phyloP scores from a whole-genome alignment of 495 filamentous ascomycete species.

The Bombardia bombarda region DNA sequence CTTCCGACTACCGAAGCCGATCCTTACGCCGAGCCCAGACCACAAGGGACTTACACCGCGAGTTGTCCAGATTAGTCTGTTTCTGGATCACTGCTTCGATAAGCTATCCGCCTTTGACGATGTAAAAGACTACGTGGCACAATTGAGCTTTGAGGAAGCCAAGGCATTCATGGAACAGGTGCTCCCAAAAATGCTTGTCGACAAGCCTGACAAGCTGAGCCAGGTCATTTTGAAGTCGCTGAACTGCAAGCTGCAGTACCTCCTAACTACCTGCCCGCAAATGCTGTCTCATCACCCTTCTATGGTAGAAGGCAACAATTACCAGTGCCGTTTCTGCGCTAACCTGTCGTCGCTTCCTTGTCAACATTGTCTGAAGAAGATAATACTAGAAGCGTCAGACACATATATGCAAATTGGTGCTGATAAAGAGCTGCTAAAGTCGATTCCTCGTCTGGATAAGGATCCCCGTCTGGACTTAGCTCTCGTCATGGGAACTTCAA shows the following conservation, averaged over 20 bases:
- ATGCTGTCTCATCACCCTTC: conserved; percentile 18
- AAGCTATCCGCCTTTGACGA: conserved; percentile 26
- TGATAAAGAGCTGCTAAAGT: conserved; percentile 15
- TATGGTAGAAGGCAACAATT: conserved; percentile 13
- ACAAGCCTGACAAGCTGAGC: conserved; percentile 12
- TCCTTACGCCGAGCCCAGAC: conserved; percentile 4
- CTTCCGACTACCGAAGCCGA: conserved; percentile 9
- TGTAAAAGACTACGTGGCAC: conserved; percentile 23
- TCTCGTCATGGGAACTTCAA: conserved; percentile 34
- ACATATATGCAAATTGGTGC: conserved; percentile 20
- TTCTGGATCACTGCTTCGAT: conserved; percentile 26
- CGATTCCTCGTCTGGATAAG: conserved; percentile 20
- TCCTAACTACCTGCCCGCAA: conserved; percentile 25
- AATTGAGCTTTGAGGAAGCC: conserved; percentile 21
- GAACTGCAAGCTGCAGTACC: conserved; percentile 22
- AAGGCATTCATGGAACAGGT: conserved; percentile 19
- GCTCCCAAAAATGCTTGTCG: conserved; percentile 17
- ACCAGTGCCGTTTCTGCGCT: conserved; percentile 24
- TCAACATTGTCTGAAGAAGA: conserved; percentile 24
- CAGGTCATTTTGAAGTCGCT: conserved; percentile 16
- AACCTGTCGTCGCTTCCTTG: conserved; percentile 15
- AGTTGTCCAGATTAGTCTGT: conserved; percentile 21
- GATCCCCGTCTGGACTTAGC: conserved; percentile 39
- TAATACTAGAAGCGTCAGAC: conserved; percentile 19
- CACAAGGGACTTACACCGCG: conserved; percentile 13